Evolutionary conservation across 1,139 yeast genomes (phyloP), one percentile per base, ranked within the genome.

Genomic region (Lodderomyces parapsilosis): DNA sequence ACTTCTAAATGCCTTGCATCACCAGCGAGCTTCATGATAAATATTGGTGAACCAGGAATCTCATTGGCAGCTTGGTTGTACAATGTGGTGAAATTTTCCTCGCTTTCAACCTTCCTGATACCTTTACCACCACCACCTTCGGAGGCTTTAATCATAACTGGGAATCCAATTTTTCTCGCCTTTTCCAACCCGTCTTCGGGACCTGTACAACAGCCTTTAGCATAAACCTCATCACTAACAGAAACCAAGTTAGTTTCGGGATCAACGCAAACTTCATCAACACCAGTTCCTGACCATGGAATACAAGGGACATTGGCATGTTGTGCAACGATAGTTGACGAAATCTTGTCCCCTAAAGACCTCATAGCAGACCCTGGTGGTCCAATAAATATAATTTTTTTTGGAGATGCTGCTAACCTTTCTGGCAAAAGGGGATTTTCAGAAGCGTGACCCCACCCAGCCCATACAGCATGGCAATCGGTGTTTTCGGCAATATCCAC

Each of bases 121-220:
- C 97, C 97, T 71, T 90, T 90, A 77, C 97, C 97, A 74, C 97
- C 97, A 70, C 97, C 97, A 76, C 97, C 97, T 82, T 90, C 97
- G 48, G 96, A 88, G 35, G 97, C 97, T 66, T 90, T 90, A 57
- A 90, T 81, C 97, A 90, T 90, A 42, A 90, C 94, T 36, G 97
- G 97, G 75, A 90, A 90, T 2, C 99, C 98, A 57, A 93, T 91
- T 59, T 78, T 65, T 56, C 74, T 80, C 46, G 98, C 98, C 63
- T 86, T 87, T 40, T 57, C 76, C 46, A 91, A 76, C 49, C 98
- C 99, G 58, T 91, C 96, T 60, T 85, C 94, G 39, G 98, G 91
- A 39, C 83, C 74, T 10, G 74, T 68, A 61, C 91, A 88, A 68
- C 98, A 91, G 55, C 99, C 98, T 66, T 86, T 74, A 51, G 83